phyloP scores from a whole-genome alignment of 805 yeast species.

The Nakazawaea holstii region DNA sequence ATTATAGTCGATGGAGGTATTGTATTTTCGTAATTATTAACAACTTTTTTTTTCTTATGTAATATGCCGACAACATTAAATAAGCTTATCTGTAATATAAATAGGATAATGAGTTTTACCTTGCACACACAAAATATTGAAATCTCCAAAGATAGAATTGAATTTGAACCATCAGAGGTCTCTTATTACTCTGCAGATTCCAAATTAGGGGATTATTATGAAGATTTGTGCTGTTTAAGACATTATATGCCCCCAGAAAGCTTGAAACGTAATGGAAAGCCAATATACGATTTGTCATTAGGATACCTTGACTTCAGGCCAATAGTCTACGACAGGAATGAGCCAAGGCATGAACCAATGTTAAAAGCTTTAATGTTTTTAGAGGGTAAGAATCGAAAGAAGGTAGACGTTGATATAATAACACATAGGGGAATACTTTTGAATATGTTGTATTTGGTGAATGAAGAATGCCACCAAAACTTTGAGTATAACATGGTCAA shows the following conservation, averaged over 20 bases:
- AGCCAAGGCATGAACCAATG: background rate
- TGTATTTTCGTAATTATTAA: background rate
- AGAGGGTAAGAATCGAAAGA: background rate
- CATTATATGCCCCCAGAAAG: background rate
- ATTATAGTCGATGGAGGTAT: conserved; percentile 35
- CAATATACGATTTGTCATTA: background rate
- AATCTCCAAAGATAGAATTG: background rate
- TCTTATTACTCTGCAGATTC: conserved; percentile 4
- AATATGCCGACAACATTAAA: too few species aligned
- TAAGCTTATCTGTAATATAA: too few species aligned
- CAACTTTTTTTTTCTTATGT: too few species aligned
- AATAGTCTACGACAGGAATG: background rate
- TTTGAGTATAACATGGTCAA: background rate
- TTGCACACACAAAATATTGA: too few species aligned
- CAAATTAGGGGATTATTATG: background rate
- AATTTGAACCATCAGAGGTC: background rate
- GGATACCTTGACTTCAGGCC: conserved; percentile 2
- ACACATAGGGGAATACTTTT: conserved; percentile 1
- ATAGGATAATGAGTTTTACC: too few species aligned
- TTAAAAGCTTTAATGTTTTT: background rate
- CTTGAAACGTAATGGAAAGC: background rate
- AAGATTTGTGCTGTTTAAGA: background rate
- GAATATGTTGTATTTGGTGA: background rate
- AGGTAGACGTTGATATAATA: background rate
- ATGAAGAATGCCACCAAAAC: background rate